A percentile compares a stretch with the other conserved stretches of the same genome.
These are phyloP conservation scores for Alternaria alternata DNA, from an alignment of 2,329 filamentous ascomycete species.

Conservation along the genomic window DNA sequence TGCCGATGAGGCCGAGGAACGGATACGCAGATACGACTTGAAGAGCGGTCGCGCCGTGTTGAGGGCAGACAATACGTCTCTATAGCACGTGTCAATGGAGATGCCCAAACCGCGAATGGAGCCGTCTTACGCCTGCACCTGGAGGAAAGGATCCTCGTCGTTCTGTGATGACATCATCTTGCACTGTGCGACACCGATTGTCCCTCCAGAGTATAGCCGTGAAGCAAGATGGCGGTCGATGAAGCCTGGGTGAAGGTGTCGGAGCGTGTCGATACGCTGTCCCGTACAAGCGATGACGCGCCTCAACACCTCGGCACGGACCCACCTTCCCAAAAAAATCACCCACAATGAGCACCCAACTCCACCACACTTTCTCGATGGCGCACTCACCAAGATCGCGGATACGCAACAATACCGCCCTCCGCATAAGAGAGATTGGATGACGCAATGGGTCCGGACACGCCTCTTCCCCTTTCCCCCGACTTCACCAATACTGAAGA, in stretches of 20 bases:
- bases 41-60: conserved; percentile 84
- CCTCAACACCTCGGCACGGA: conserved; percentile 21
- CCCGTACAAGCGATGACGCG: conserved; percentile 17
- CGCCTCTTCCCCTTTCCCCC: conserved; percentile 71
- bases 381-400: conserved; percentile 1
- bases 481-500: conserved; percentile 75
- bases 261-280: conserved; percentile 16
- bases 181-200: conserved; percentile 16
- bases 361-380: conserved; percentile 18
- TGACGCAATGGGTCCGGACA: conserved; percentile 56
- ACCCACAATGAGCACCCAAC: conserved; percentile 22
- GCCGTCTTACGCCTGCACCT: conserved; percentile 56
- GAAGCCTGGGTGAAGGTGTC: conserved; percentile 12
- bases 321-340: conserved; percentile 25
- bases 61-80: conserved; percentile 88
- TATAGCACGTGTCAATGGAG: conserved; percentile 53
- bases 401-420: background rate
- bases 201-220: background rate
- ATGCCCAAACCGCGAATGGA: conserved; percentile 9
- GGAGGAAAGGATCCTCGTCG: conserved; percentile 59
- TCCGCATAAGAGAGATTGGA: conserved; percentile 18
- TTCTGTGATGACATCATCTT: conserved; percentile 50
- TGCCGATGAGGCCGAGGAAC: conserved; percentile 76
- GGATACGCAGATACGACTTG: conserved; percentile 94
- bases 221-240: background rate